Evolutionary conservation across 148 eudicot genomes (phyloP).

Genomic region (Fagopyrum homotropicum): DNA sequence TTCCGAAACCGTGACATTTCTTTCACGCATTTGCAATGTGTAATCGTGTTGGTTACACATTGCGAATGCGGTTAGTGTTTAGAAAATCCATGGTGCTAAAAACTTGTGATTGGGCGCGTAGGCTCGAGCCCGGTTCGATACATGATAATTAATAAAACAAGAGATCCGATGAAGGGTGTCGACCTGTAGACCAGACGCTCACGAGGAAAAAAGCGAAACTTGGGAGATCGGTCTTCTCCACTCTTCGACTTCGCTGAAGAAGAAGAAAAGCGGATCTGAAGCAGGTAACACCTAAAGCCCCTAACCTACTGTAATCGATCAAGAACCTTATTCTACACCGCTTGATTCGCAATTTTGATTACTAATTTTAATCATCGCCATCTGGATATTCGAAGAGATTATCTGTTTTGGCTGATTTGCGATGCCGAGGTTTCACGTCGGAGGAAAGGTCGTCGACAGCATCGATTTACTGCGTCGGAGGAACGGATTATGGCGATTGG

Average conservation of each 20-base stretch:
- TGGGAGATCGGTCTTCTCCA: slow-evolving; percentile 6
- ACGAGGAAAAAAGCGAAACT: not conserved
- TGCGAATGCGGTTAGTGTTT: too few species aligned
- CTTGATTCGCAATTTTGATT: not conserved
- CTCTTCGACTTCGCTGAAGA: not conserved
- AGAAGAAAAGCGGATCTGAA: slow-evolving; percentile 8
- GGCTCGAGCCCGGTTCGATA: too few species aligned
- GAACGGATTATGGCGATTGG: slow-evolving; percentile 68
- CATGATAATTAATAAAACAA: too few species aligned
- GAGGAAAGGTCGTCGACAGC: slow-evolving; percentile 82
- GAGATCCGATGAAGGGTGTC: not conserved
- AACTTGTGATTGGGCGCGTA: too few species aligned
- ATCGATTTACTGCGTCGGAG: slow-evolving; percentile 71
- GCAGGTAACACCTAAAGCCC: not conserved
- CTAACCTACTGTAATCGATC: not conserved
- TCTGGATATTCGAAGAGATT: not conserved
- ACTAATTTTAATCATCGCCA: not conserved
- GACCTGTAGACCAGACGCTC: not conserved
- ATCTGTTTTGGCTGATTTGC: slow-evolving; percentile 8
- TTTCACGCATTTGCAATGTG: too few species aligned
- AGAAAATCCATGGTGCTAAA: too few species aligned
- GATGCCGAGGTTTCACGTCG: slow-evolving; percentile 73
- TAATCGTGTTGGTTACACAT: too few species aligned
- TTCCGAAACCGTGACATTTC: too few species aligned
- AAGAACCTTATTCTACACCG: not conserved